Base-by-base conservation (phyloP, 108 stramenopile species). In the Nannochloropsis oceanica region DNA sequence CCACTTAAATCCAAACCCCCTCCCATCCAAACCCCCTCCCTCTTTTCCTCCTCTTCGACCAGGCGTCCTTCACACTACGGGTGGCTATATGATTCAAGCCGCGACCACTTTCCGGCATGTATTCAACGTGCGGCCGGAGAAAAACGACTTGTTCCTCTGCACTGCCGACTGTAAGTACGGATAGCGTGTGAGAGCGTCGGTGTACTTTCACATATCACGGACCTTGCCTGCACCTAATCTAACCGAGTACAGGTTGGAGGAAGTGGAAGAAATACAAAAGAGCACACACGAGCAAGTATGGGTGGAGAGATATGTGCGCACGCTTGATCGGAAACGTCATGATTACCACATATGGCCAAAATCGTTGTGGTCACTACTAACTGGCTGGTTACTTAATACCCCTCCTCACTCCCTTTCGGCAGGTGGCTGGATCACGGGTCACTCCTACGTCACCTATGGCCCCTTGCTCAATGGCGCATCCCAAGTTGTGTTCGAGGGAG, bases 351-450 rank as follows among this genome's bases (percentile, higher is more conserved):
- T 34, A 34, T 34, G 34, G 34, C 34, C 34, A 34, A 5, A 34
- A 34, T 3, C 34, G 5, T 34, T 34, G 5, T 34, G 34, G 5
- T 34, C 34, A 34, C 1, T 5, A 5, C 34, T 3, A 34, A 34
- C 34, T 34, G 34, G 5, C 34, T 34, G 34, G 1, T 34, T 34
- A 34, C 34, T 3, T 34, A 34, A 34, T 34, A 34, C 34, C 5
- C 34, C 34, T 34, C 5, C 34, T 34, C 34, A 34, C 34, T 34
- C 34, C 34, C 34, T 34, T 34, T 5, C 34, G 34, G 18, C 59
- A 73, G 86, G 82, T 10, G 82, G 82, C 18, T 89, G 89, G 89
- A 89, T 89, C 43, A 89, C 89, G 2, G 89, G 89, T 11, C 89
- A 89, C 42, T 27, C 42, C 24, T 89, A 89, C 80, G 82, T 87